These are phyloP conservation scores for Sclerotinia nivalis DNA, from an alignment of 2,329 filamentous ascomycete genomes.

Conservation along the genomic window DNA sequence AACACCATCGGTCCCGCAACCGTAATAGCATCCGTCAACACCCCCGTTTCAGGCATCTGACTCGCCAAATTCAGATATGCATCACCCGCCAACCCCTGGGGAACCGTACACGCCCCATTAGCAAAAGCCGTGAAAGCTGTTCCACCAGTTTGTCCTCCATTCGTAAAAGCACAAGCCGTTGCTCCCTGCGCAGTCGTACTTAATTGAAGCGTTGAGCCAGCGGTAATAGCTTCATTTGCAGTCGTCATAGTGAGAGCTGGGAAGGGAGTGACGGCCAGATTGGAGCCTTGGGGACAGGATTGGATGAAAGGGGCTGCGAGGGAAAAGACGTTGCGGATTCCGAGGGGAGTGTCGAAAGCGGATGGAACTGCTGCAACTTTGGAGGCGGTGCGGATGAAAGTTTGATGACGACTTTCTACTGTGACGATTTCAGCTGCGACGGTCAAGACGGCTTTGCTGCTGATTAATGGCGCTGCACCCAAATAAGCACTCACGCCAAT, in stretches of 20 bases:
- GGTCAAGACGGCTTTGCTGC: slow-evolving; percentile 59
- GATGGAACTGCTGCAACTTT: slow-evolving; percentile 62
- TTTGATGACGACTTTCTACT: slow-evolving; percentile 72
- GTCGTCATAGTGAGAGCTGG: slow-evolving; percentile 56
- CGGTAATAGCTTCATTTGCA: slow-evolving; percentile 43
- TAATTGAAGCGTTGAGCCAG: slow-evolving; percentile 50
- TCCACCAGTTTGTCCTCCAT: slow-evolving; percentile 57
- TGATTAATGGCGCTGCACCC: slow-evolving; percentile 67
- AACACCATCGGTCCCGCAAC: slow-evolving; percentile 65
- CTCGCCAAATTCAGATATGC: slow-evolving; percentile 68
- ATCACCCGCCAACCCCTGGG: slow-evolving; percentile 61
- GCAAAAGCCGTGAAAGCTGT: slow-evolving; percentile 61
- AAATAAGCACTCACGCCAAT: slow-evolving; percentile 73
- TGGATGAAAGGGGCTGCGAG: slow-evolving; percentile 72
- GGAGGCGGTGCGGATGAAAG: slow-evolving; percentile 64
- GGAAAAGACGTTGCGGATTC: slow-evolving; percentile 69
- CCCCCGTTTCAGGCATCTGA: slow-evolving; percentile 50
- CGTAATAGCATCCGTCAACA: slow-evolving; percentile 62
- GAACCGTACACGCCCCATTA: slow-evolving; percentile 58
- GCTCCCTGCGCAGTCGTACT: slow-evolving; percentile 55
- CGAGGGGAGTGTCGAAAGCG: slow-evolving; percentile 70
- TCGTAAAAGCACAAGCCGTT: slow-evolving; percentile 66
- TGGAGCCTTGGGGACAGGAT: slow-evolving; percentile 66
- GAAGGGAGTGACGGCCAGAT: slow-evolving; percentile 64
- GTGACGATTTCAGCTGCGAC: slow-evolving; percentile 71